Conservation (phyloP, 1,139 yeast species). For the Suhomyces anneliseae region DNA sequence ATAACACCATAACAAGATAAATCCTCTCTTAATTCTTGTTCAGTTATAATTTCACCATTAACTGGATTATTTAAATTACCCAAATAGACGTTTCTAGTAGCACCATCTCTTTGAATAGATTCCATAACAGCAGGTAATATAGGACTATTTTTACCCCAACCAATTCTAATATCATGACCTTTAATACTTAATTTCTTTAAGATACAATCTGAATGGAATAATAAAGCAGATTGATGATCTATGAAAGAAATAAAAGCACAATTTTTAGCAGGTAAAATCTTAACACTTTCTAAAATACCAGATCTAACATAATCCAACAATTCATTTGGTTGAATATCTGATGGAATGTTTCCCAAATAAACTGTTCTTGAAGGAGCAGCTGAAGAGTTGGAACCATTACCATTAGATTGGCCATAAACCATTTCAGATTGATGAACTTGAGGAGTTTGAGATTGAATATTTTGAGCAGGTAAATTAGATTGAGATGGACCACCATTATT, state of each 20-base stretch:
- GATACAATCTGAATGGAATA: constrained; percentile 62
- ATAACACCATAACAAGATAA: constrained; percentile 53
- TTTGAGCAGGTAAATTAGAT: constrained; percentile 3
- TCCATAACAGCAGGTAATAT: constrained; percentile 67
- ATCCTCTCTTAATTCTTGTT: constrained; percentile 54
- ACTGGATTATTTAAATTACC: constrained; percentile 63
- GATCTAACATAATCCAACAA: constrained; percentile 86
- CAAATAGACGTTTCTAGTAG: constrained; percentile 86
- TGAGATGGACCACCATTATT: constrained; percentile 2
- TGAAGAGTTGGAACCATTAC: constrained; percentile 15
- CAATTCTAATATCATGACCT: constrained; percentile 60
- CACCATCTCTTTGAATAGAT: constrained; percentile 82
- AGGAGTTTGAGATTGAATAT: constrained; percentile 4
- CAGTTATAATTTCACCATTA: constrained; percentile 52
- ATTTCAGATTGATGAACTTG: constrained; percentile 10
- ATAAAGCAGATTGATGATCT: constrained; percentile 60
- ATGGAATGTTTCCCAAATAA: constrained; percentile 85
- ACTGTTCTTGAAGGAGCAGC: constrained; percentile 82
- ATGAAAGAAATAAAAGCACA: constrained; percentile 65
- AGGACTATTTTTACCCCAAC: constrained; percentile 69
- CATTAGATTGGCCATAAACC: constrained; percentile 11
- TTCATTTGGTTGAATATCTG: constrained; percentile 78
- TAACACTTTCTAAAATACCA: constrained; percentile 81
- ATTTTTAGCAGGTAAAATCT: constrained; percentile 54
- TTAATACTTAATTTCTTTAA: constrained; percentile 56